Evolutionary conservation across 805 yeast genomes (phyloP), one percentile per base, ranked within the genome.

Genomic region (Pichia occidentalis): DNA sequence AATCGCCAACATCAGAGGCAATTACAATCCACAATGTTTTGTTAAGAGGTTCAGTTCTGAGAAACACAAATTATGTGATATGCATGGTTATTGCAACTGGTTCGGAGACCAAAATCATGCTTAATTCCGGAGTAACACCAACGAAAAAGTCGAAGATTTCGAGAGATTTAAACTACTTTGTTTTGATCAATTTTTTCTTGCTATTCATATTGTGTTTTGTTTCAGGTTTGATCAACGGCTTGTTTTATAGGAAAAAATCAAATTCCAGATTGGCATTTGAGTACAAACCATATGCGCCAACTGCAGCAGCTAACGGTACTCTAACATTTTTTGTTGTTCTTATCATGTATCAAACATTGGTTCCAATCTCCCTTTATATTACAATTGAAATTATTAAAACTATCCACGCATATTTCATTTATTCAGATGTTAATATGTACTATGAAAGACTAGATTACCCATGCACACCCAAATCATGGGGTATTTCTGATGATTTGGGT

Each of bases 391-490:
- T 83, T 46, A 77, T 83, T 59, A 81, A 83, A 51, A 80, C 90
- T 1, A 61, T 74, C 14, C 88, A 83, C 53, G 90, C 88, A 0
- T 78, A 67, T 46, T 82, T 82, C 61, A 84, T 83, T 46, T 80
- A 71, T 56, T 70, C 81, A 2, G 94, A 83, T 56, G 61, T 68
- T 20, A 67, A 72, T 42, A 77, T 83, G 80, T 84, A 83, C 53
- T 79, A 82, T 50, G 77, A 70, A 36, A 68, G 59, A 39, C 61
- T 80, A 32, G 87, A 84, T 57, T 80, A 74, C 52, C 87, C 90
- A 0, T 81, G 90, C 56, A 70, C 77, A 1, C 90, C 94, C 3
- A 81, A 82, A 50, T 73, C 88, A 1, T 83, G 94, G 94, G 77
- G 77, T 45, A 79, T 83, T 31, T 79, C 87, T 5, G 94, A 83